A percentile compares a stretch with the other conserved stretches of the same genome.
Conservation (phyloP, 805 yeast species). For the Candida berthetii region DNA sequence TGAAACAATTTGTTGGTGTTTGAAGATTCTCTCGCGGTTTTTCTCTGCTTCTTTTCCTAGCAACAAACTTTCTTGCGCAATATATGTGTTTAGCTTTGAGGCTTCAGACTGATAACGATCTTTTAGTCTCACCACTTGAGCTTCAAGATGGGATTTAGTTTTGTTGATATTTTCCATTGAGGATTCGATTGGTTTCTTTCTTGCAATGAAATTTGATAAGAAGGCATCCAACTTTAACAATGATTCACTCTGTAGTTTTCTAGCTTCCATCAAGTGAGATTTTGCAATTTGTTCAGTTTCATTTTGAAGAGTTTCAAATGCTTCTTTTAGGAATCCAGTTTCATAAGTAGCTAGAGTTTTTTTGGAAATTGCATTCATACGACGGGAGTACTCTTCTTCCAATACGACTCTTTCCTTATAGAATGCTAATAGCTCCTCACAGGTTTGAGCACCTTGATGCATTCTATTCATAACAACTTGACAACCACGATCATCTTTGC, state of each 20-base stretch:
- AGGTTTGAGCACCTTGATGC: constrained; percentile 52
- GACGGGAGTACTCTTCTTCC: constrained; percentile 68
- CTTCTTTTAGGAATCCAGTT: constrained; percentile 50
- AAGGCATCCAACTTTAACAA: constrained; percentile 49
- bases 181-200: constrained; percentile 49
- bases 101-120: constrained; percentile 53
- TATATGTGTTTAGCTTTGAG: constrained; percentile 48
- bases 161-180: constrained; percentile 49
- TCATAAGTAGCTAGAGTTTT: constrained; percentile 50
- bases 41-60: constrained; percentile 71
- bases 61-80: constrained; percentile 58
- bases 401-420: constrained; percentile 53
- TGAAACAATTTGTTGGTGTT: constrained; percentile 35
- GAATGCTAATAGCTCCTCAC: constrained; percentile 40
- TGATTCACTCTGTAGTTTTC: constrained; percentile 43
- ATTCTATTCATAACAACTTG: constrained; percentile 47
- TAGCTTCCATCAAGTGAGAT: constrained; percentile 46
- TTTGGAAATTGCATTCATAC: constrained; percentile 43
- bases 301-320: constrained; percentile 49
- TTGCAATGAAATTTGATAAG: constrained; percentile 41
- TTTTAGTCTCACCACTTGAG: constrained; percentile 31
- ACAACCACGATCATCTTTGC: constrained; percentile 55
- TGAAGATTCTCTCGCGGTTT: constrained; percentile 47
- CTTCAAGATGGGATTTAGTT: constrained; percentile 32
- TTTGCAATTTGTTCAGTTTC: constrained; percentile 57